Conservation (phyloP, 768 basidiomycete genomes). For the Suillus spraguei region DNA sequence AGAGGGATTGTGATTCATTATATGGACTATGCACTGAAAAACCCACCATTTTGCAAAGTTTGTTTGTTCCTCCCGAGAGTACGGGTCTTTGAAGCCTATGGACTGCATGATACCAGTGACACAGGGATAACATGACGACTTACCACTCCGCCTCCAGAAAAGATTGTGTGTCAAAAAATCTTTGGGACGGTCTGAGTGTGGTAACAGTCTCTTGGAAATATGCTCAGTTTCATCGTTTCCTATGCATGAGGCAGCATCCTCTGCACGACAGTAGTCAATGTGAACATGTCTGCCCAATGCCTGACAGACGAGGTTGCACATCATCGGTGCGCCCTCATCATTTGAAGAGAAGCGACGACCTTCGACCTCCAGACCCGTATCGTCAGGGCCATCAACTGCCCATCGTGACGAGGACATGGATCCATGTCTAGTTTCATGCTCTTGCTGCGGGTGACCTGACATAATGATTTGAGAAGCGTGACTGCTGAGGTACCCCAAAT, state of each 20-base stretch:
- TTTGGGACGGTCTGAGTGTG: constrained; percentile 49
- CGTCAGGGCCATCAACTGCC: constrained; percentile 56
- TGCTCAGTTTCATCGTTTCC: constrained; percentile 49
- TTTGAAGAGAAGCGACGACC: constrained; percentile 55
- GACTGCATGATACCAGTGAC: not conserved
- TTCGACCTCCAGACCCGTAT: constrained; percentile 50
- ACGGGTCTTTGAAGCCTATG: constrained; percentile 64
- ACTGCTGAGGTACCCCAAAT: not conserved
- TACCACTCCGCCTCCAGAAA: constrained; percentile 61
- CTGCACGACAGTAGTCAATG: constrained; percentile 55
- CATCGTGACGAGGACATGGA: constrained; percentile 62
- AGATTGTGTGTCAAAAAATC: constrained; percentile 57
- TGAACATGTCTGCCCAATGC: constrained; percentile 60
- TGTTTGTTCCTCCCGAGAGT: constrained; percentile 54
- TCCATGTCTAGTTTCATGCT: constrained; percentile 65
- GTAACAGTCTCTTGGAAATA: constrained; percentile 42
- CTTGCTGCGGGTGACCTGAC: constrained; percentile 57
- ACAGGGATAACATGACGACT: constrained; percentile 7
- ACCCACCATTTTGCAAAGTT: constrained; percentile 57
- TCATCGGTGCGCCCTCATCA: constrained; percentile 63
- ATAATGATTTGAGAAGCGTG: not conserved
- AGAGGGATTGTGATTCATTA: not conserved
- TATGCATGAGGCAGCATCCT: constrained; percentile 37
- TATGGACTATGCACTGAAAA: not conserved
- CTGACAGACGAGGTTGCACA: constrained; percentile 61